Conservation (phyloP, 495 filamentous ascomycete species). For the Neurospora intermedia region DNA sequence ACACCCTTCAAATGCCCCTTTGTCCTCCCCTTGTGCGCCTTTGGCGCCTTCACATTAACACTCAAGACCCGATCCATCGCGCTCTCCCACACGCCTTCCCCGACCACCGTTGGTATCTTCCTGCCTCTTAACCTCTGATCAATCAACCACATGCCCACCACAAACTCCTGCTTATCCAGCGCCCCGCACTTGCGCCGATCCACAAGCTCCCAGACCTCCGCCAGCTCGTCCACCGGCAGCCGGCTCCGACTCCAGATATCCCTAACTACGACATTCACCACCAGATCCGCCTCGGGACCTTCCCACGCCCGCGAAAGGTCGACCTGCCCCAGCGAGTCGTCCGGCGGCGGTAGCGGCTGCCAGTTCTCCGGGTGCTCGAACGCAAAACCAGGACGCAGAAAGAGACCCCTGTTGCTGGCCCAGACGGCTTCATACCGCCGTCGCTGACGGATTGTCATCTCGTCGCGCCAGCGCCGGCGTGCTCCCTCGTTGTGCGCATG, state of each 20-base stretch:
- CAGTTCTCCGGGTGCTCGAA: constrained; percentile 1
- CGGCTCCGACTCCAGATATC: constrained; percentile 81
- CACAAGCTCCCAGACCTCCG: constrained; percentile 79
- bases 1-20: neutral
- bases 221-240: constrained; percentile 55
- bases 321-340: neutral
- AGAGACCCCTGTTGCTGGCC: constrained; percentile 81
- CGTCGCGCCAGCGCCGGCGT: constrained; percentile 71
- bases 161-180: constrained; percentile 72
- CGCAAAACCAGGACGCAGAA: constrained; percentile 11
- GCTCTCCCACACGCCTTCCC: constrained; percentile 79
- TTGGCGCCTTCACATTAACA: constrained; percentile 18
- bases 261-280: constrained; percentile 68
- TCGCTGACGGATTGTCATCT: constrained; percentile 65
- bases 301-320: constrained; percentile 7
- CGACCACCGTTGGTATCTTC: constrained; percentile 71
- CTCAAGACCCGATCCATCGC: constrained; percentile 46
- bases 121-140: constrained; percentile 81
- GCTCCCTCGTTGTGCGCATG: constrained; percentile 84
- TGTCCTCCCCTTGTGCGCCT: neutral
- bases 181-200: constrained; percentile 49
- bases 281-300: constrained; percentile 36
- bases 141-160: constrained; percentile 91
- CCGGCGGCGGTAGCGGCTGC: neutral
- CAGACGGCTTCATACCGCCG: constrained; percentile 95